Conservation (phyloP, 1,284 basidiomycete species). For the Coriolopsis trogii region DNA sequence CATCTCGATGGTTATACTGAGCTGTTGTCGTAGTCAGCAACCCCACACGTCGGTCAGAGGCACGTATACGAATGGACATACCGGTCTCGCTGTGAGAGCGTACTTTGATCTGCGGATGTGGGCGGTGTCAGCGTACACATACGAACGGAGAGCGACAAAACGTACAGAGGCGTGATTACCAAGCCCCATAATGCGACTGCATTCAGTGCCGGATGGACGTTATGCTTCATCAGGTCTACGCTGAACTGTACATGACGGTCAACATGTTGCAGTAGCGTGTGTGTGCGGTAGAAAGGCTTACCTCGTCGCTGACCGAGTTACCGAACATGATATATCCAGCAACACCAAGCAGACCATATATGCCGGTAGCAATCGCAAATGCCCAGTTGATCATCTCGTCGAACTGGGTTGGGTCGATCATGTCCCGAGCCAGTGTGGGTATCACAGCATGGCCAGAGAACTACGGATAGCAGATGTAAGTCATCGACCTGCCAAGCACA, state of each 20-base stretch:
- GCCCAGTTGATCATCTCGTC: conserved; percentile 84
- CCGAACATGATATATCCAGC: conserved; percentile 96
- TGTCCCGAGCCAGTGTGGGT: conserved; percentile 88
- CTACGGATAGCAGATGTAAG: no score
- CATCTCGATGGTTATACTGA: conserved; percentile 81
- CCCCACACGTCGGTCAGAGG: not conserved
- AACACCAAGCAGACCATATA: conserved; percentile 83
- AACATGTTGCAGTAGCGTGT: not conserved
- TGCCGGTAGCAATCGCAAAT: conserved; percentile 79
- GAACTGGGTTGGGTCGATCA: conserved; percentile 84
- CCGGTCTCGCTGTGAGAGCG: conserved; percentile 83
- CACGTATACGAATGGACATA: conserved; percentile 40
- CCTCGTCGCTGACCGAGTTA: conserved; percentile 80
- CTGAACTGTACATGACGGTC: conserved; percentile 66
- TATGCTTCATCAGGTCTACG: conserved; percentile 76
- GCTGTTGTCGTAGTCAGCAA: conserved; percentile 43
- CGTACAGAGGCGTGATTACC: conserved; percentile 81
- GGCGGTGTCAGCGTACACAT: not conserved
- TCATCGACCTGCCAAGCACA: no score
- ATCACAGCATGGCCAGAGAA: conserved; percentile 95
- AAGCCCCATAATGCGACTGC: conserved; percentile 87
- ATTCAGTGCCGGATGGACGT: conserved; percentile 78
- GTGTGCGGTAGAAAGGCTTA: conserved; percentile 35
- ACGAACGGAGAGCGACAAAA: conserved; percentile 8
- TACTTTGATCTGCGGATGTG: conserved; percentile 73